Percentiles rank a stretch among this genome's conserved stretches.
Conservation (phyloP, 331 rosid genomes). For the Quercus lobata region DNA sequence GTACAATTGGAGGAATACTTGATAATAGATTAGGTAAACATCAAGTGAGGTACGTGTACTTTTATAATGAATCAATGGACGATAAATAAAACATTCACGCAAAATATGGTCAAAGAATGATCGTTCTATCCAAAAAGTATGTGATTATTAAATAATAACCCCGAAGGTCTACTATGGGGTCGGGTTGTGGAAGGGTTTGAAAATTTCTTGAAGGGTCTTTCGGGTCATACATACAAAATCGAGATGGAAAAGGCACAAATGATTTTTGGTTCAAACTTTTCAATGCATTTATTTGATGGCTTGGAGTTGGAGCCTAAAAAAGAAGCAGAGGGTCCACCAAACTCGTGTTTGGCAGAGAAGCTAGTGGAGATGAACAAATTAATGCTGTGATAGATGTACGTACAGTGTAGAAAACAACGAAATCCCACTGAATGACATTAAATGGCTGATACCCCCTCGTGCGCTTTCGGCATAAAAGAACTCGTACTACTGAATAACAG, state of each 20-base stretch:
- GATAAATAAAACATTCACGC: not conserved
- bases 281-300: not conserved
- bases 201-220: not conserved
- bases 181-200: not conserved
- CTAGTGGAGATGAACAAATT: not conserved
- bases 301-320: not conserved
- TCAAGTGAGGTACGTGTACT: not conserved
- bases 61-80: not conserved
- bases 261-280: not conserved
- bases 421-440: constrained; percentile 13
- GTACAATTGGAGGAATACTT: not conserved
- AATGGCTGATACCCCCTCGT: constrained; percentile 26
- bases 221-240: not conserved
- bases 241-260: not conserved
- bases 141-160: too few species aligned
- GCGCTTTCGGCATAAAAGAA: constrained; percentile 17
- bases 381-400: not conserved
- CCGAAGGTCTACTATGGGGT: too few species aligned
- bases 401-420: not conserved
- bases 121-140: too few species aligned
- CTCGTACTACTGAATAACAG: constrained; percentile 8
- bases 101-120: not conserved
- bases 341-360: not conserved
- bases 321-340: not conserved
- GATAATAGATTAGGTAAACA: not conserved